Conservation (phyloP, 2,329 filamentous ascomycete species). For the Fusarium domesticum region DNA sequence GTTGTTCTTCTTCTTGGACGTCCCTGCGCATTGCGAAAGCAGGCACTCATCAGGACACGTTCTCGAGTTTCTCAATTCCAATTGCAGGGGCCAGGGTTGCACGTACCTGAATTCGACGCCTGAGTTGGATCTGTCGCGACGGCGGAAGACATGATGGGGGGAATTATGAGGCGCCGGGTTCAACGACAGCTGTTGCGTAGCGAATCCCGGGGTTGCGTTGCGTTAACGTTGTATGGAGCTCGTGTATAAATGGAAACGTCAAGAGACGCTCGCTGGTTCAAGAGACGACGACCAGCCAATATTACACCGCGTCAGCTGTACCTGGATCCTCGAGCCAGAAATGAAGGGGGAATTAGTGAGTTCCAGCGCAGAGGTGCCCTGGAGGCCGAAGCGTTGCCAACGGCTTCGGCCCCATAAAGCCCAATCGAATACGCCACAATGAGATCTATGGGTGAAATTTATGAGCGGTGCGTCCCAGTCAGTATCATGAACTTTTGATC, state of each 20-base stretch:
- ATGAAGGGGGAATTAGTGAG: conserved; percentile 26
- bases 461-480: not conserved
- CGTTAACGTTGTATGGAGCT: conserved; percentile 12
- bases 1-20: conserved; percentile 55
- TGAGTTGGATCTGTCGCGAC: conserved; percentile 36
- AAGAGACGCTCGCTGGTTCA: conserved; percentile 16
- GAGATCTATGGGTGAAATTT: not conserved
- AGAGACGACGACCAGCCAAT: conserved; percentile 7
- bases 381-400: conserved; percentile 15
- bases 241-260: conserved; percentile 7
- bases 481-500: not conserved
- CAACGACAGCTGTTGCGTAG: conserved; percentile 25
- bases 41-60: conserved; percentile 32
- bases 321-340: conserved; percentile 1
- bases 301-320: conserved; percentile 28
- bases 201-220: conserved; percentile 14
- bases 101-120: conserved; percentile 37
- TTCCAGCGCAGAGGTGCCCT: conserved; percentile 16
- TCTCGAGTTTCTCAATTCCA: conserved; percentile 20
- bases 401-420: conserved; percentile 6
- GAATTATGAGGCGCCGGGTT: conserved; percentile 14
- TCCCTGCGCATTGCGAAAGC: conserved; percentile 30
- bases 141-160: conserved; percentile 40
- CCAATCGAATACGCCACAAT: conserved; percentile 3
- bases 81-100: conserved; percentile 25